Percentiles rank a stretch among this genome's conserved stretches.
Evolutionary conservation across 192 early-diverging fungal species (phyloP).

Genomic region (Coemansia sp.): DNA sequence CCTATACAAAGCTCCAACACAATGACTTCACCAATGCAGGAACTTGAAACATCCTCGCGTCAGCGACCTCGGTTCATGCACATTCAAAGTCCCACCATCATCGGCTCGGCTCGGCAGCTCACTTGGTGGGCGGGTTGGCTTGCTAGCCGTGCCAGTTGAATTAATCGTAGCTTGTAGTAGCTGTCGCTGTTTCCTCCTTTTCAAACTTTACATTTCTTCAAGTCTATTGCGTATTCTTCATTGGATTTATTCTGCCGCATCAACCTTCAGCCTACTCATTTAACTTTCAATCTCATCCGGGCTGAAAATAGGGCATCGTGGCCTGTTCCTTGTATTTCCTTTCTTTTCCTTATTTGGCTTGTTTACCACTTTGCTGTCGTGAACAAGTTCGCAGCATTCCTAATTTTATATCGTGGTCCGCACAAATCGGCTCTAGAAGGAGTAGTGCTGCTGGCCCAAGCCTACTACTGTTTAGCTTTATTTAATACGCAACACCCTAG

Average conservation of each 20-base stretch:
- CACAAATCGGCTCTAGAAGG: neutral
- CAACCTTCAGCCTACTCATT: neutral
- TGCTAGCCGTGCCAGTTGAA: too few species aligned
- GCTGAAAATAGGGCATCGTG: neutral
- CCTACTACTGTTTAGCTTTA: neutral
- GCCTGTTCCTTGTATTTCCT: neutral
- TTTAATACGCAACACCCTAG: neutral
- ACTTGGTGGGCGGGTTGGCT: neutral
- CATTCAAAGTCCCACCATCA: too few species aligned
- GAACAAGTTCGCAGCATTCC: neutral
- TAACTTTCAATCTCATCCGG: neutral
- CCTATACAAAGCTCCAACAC: too few species aligned
- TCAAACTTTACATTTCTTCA: neutral
- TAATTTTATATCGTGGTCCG: neutral
- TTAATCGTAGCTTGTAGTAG: too few species aligned
- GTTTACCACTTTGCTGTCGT: neutral
- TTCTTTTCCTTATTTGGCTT: neutral
- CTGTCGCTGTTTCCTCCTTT: neutral
- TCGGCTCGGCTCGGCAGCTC: constrained; percentile 2
- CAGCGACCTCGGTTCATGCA: too few species aligned
- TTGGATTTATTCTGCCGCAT: neutral
- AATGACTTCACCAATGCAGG: too few species aligned
- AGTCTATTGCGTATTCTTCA: neutral
- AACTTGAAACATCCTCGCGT: too few species aligned
- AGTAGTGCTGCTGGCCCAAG: neutral